Evolutionary conservation across 352 stramenopile species (phyloP).

Genomic region (Globisporangium orthogonon): DNA sequence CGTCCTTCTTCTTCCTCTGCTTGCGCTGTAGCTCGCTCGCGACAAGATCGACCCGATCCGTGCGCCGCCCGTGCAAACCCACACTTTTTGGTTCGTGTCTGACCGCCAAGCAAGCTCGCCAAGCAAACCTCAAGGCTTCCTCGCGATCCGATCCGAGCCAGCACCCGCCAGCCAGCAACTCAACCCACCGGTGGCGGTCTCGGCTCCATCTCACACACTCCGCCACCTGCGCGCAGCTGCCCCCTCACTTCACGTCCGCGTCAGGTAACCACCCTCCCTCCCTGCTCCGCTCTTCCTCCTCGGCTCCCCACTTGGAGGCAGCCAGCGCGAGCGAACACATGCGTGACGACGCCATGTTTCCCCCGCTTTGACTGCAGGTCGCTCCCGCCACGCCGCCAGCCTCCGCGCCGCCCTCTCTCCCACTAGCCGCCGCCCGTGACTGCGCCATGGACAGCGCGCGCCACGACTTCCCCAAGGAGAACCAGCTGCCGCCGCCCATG

Average conservation of each 20-base stretch:
- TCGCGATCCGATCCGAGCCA: background rate
- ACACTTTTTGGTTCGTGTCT: slow-evolving; percentile 3
- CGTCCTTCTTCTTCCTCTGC: background rate
- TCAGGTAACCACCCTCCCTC: too few species aligned
- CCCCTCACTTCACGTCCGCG: too few species aligned
- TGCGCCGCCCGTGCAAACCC: background rate
- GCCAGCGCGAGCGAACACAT: background rate
- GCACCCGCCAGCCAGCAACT: background rate
- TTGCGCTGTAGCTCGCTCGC: background rate
- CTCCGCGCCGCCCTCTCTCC: background rate
- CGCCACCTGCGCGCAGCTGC: too few species aligned
- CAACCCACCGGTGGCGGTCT: background rate
- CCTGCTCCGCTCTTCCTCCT: too few species aligned
- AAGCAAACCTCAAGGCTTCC: too few species aligned
- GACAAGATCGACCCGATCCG: slow-evolving; percentile 2
- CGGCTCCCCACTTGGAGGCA: too few species aligned
- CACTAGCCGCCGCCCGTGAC: background rate
- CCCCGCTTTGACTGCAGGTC: too few species aligned
- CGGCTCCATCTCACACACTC: too few species aligned
- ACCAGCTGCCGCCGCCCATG: slow-evolving; percentile 11
- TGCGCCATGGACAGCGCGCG: slow-evolving; percentile 16
- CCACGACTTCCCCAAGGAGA: slow-evolving; percentile 20
- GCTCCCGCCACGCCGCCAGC: background rate
- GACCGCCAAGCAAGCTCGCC: background rate
- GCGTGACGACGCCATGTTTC: background rate